phyloP scores from a whole-genome alignment of 2,329 filamentous ascomycete genomes.

The Purpureocillium lavendulum region DNA sequence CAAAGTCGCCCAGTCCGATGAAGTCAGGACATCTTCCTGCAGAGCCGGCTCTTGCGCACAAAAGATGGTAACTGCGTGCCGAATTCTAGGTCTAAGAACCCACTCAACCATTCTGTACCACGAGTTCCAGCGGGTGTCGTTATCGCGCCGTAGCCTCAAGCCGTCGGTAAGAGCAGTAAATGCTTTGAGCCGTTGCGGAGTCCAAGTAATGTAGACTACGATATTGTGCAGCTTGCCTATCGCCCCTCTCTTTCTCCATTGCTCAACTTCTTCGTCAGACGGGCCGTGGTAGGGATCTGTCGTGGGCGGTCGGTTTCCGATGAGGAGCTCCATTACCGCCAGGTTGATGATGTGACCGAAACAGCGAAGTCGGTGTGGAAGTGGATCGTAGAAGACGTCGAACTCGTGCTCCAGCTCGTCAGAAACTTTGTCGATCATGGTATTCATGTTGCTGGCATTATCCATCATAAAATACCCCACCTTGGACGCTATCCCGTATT shows the following conservation, averaged over 20 bases:
- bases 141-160: neutral
- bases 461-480: constrained; percentile 5
- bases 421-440: constrained; percentile 2
- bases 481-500: constrained; percentile 2
- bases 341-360: constrained; percentile 3
- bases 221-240: constrained; percentile 2
- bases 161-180: neutral
- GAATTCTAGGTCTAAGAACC: no score
- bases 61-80: no score
- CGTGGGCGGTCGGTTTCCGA: neutral
- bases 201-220: constrained; percentile 1
- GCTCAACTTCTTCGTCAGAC: neutral
- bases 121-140: constrained; percentile 1
- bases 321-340: constrained; percentile 3
- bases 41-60: constrained; percentile 1
- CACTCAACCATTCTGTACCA: neutral
- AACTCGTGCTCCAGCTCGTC: constrained; percentile 4
- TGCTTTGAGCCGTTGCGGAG: neutral
- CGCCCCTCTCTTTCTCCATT: neutral
- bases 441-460: constrained; percentile 6
- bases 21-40: constrained; percentile 1
- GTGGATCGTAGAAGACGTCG: constrained; percentile 3
- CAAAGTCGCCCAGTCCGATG: constrained; percentile 2
- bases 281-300: neutral
- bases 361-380: constrained; percentile 4